Conservation (phyloP, 108 stramenopile species). For the Cyclotella distinguenda region DNA sequence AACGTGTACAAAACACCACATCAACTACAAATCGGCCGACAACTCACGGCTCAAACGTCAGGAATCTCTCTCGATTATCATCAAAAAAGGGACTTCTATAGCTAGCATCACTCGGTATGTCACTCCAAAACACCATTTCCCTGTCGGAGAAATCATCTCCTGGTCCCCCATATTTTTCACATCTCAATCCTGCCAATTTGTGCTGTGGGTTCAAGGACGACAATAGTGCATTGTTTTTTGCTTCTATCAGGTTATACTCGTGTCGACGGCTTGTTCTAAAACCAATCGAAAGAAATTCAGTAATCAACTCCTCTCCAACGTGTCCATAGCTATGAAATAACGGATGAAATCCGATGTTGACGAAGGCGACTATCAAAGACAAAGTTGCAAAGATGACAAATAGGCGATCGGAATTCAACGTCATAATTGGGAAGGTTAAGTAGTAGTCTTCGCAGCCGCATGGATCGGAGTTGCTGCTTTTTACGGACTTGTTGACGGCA, state of each 20-base stretch:
- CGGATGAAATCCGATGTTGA: slow-evolving; percentile 36
- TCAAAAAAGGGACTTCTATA: slow-evolving; percentile 67
- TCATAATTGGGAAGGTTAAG: background rate
- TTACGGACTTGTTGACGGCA: no score
- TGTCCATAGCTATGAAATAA: slow-evolving; percentile 32
- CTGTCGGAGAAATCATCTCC: slow-evolving; percentile 50
- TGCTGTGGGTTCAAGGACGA: slow-evolving; percentile 5
- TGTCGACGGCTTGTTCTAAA: slow-evolving; percentile 20
- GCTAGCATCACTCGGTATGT: slow-evolving; percentile 66
- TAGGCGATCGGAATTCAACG: slow-evolving; percentile 7
- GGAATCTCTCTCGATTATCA: slow-evolving; percentile 54
- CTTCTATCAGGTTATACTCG: background rate
- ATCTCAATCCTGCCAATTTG: slow-evolving; percentile 67
- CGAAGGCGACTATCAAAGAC: slow-evolving; percentile 15
- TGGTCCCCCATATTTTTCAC: slow-evolving; percentile 74
- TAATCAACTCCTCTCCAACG: slow-evolving; percentile 4
- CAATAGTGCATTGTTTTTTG: background rate
- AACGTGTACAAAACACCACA: background rate
- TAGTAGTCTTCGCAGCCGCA: no score
- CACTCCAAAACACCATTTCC: slow-evolving; percentile 90
- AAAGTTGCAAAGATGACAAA: slow-evolving; percentile 26
- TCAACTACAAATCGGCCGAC: background rate
- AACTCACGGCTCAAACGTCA: slow-evolving; percentile 90
- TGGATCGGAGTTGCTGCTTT: no score
- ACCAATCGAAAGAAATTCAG: slow-evolving; percentile 8